phyloP scores from a whole-genome alignment of 257 asterid genomes.

The Nicotiana paniculata region DNA sequence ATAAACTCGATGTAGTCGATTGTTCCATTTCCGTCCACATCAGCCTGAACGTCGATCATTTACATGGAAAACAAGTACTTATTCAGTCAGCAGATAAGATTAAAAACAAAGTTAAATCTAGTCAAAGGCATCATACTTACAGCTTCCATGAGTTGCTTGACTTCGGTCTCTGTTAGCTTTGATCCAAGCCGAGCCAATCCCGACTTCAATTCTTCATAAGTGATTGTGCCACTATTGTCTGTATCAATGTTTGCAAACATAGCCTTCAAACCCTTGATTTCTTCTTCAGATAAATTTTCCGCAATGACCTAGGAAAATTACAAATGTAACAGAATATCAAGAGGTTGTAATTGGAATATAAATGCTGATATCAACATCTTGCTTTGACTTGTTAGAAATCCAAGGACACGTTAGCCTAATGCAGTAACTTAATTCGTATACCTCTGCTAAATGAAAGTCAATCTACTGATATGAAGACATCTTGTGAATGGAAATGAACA shows the following conservation, averaged over 20 bases:
- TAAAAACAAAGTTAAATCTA: background rate
- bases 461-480: background rate
- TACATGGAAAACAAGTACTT: background rate
- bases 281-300: slow-evolving; percentile 85
- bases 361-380: background rate
- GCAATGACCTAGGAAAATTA: slow-evolving; percentile 60
- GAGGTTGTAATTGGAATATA: background rate
- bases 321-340: background rate
- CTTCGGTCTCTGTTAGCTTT: slow-evolving; percentile 70
- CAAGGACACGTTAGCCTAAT: background rate
- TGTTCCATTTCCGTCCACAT: slow-evolving; percentile 92
- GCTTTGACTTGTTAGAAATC: background rate
- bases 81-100: background rate
- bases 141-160: slow-evolving; percentile 88
- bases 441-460: background rate
- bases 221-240: slow-evolving; percentile 79
- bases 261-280: slow-evolving; percentile 73
- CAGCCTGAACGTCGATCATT: slow-evolving; percentile 50
- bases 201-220: slow-evolving; percentile 74
- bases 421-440: background rate
- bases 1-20: slow-evolving; percentile 88
- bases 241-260: slow-evolving; percentile 77
- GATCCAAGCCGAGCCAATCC: slow-evolving; percentile 90
- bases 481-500: background rate
- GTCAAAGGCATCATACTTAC: slow-evolving; percentile 33